Conservation (phyloP, 192 early-diverging fungal genomes). For the Lobosporangium transversale region DNA sequence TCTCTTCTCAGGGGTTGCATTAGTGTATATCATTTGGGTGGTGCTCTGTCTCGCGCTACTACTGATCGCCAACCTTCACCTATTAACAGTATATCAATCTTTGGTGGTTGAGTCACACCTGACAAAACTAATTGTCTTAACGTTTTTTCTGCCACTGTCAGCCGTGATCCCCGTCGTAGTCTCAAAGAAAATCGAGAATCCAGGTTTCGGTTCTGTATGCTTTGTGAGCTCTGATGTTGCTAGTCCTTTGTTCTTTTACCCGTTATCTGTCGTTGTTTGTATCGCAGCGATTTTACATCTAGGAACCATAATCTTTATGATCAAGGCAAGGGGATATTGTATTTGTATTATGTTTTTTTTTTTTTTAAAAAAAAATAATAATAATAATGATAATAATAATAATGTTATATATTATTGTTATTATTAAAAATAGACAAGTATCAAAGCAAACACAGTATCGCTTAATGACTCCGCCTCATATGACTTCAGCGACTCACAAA, state of each 20-base stretch:
- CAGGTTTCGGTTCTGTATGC: slow-evolving; percentile 35
- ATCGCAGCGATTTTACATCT: slow-evolving; percentile 23
- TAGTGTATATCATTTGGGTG: slow-evolving; percentile 23
- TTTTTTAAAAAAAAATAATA: no score
- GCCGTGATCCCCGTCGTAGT: slow-evolving; percentile 23
- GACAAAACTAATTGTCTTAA: slow-evolving; percentile 19
- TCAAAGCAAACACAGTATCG: neutral
- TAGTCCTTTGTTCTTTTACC: slow-evolving; percentile 31
- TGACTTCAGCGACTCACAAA: slow-evolving; percentile 1
- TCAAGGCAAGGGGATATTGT: slow-evolving; percentile 4
- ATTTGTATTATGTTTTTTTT: neutral
- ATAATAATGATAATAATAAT: no score
- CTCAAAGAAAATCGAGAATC: slow-evolving; percentile 23
- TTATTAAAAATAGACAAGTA: neutral
- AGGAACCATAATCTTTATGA: slow-evolving; percentile 28
- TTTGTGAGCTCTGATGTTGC: slow-evolving; percentile 27
- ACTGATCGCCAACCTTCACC: slow-evolving; percentile 37
- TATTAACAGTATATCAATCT: slow-evolving; percentile 26
- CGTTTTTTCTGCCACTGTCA: slow-evolving; percentile 34
- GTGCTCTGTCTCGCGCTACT: slow-evolving; percentile 29
- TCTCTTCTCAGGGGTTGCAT: slow-evolving; percentile 10
- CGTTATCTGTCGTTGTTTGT: slow-evolving; percentile 25
- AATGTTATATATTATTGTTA: no score
- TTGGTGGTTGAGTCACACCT: slow-evolving; percentile 6
- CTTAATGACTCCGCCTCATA: slow-evolving; percentile 12